phyloP scores from a whole-genome alignment of 306 rosid genomes.

The Myrica gale region DNA sequence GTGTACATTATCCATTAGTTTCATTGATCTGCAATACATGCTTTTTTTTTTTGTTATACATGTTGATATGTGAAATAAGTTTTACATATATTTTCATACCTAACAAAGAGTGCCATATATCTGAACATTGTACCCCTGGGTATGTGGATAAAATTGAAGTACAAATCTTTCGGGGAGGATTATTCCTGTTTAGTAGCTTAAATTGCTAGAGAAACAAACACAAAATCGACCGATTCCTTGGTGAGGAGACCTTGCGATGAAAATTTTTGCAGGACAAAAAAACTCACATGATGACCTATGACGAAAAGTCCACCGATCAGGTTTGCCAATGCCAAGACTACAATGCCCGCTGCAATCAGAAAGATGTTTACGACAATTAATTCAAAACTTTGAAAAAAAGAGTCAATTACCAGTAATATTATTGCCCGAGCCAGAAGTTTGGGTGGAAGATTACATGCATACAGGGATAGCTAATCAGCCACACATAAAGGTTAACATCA shows the following conservation, averaged over 20 bases:
- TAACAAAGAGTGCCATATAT: too few species aligned
- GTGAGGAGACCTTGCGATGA: background rate
- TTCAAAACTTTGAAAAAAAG: background rate
- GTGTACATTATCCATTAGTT: too few species aligned
- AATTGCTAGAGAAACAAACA: background rate
- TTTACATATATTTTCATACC: too few species aligned
- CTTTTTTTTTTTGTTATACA: too few species aligned
- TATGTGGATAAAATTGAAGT: too few species aligned
- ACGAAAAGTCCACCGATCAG: slow-evolving; percentile 71
- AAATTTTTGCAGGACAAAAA: background rate
- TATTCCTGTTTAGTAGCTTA: too few species aligned
- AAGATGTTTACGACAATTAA: background rate
- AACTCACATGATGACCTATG: slow-evolving; percentile 68
- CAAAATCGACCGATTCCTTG: background rate
- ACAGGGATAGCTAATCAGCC: too few species aligned
- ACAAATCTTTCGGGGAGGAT: too few species aligned
- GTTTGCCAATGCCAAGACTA: slow-evolving; percentile 74
- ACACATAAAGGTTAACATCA: background rate
- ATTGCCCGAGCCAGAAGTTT: background rate
- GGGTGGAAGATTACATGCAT: too few species aligned
- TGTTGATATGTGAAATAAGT: too few species aligned
- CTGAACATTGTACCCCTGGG: too few species aligned
- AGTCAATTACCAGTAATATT: background rate
- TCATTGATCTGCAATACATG: too few species aligned
- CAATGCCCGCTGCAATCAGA: slow-evolving; percentile 58